Evolutionary conservation across 2,329 filamentous ascomycete species (phyloP).

Genomic region (Plenodomus lindquistii): DNA sequence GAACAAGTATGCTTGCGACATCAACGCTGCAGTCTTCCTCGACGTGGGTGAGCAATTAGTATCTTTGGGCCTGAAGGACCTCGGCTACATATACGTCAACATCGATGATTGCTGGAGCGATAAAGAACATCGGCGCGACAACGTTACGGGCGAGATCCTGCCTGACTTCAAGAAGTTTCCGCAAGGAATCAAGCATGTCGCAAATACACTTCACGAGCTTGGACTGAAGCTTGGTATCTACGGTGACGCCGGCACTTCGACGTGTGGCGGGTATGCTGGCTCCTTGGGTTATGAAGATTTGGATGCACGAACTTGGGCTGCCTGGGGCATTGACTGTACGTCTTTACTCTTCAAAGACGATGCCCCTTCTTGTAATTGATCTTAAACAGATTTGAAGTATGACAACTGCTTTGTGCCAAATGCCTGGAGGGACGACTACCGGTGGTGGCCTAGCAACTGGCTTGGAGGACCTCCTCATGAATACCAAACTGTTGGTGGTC

Average conservation of each 20-base stretch:
- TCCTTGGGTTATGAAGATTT: conserved; percentile 59
- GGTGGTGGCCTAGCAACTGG: conserved; percentile 48
- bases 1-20: conserved; percentile 27
- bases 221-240: conserved; percentile 68
- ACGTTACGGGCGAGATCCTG: conserved; percentile 42
- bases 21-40: conserved; percentile 25
- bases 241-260: conserved; percentile 54
- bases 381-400: conserved; percentile 31
- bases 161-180: conserved; percentile 61
- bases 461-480: conserved; percentile 44
- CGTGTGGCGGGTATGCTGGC: conserved; percentile 61
- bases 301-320: conserved; percentile 60
- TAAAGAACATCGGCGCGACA: conserved; percentile 46
- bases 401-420: conserved; percentile 42
- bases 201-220: conserved; percentile 58
- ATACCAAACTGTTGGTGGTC: conserved; percentile 37
- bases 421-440: conserved; percentile 44
- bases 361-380: not conserved
- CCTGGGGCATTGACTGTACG: conserved; percentile 36
- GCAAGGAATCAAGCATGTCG: conserved; percentile 59
- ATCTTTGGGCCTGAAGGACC: conserved; percentile 23
- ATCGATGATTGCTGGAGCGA: conserved; percentile 63
- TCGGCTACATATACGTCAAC: conserved; percentile 53
- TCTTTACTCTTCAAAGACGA: not conserved
- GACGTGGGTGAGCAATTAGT: conserved; percentile 17